phyloP scores from a whole-genome alignment of 176 grass and related monocot species.

The Avena insularis region DNA sequence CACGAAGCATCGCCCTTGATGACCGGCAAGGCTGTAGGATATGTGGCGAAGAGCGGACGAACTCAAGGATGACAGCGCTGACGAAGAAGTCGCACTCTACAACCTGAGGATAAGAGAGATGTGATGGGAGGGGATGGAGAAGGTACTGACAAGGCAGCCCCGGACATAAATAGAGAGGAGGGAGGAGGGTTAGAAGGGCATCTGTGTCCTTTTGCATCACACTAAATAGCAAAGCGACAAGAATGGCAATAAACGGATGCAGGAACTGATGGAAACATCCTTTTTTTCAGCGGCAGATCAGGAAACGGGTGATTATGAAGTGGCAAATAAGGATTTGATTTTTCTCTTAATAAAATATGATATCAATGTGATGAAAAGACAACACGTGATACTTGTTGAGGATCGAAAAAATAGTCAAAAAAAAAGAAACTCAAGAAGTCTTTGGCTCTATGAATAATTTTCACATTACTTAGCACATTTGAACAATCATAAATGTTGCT shows the following conservation, averaged over 20 bases:
- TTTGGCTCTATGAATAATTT: constrained; percentile 15
- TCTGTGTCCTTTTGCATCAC: background rate
- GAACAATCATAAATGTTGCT: background rate
- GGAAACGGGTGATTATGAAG: background rate
- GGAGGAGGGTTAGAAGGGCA: background rate
- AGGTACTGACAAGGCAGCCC: background rate
- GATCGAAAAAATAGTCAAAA: background rate
- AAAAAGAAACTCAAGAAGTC: background rate
- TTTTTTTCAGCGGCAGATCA: background rate
- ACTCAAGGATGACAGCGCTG: background rate
- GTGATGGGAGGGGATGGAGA: background rate
- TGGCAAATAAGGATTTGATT: background rate
- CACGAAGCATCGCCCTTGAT: background rate
- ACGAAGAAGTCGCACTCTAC: background rate
- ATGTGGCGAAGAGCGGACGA: background rate
- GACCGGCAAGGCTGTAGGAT: background rate
- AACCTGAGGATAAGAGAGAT: background rate
- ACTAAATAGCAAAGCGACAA: constrained; percentile 17
- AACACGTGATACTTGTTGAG: background rate
- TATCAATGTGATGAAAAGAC: background rate
- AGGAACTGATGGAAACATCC: background rate
- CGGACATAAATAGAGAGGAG: background rate
- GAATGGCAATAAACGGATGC: background rate
- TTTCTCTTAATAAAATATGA: background rate
- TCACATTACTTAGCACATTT: background rate